Base-by-base conservation (phyloP, 1,284 basidiomycete genomes). In the Mycosarcoma maydis region DNA sequence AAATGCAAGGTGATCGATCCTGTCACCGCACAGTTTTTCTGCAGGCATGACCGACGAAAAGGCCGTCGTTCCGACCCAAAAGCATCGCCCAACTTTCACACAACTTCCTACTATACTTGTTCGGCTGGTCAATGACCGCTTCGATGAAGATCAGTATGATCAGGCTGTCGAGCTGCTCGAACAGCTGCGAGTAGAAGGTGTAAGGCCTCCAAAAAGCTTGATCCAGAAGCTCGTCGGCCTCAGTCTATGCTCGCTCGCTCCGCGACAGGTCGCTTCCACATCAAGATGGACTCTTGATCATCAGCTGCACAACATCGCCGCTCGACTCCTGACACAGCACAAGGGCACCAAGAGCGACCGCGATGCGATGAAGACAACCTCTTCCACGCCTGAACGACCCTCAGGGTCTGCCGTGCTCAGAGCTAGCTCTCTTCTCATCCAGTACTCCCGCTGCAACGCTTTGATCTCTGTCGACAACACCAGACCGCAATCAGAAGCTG, bases 141-240 rank as follows among this genome's bases (percentile, higher is more conserved):
- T 66, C 54, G 68, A 71, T 27, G 68, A 71, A 23, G 62, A 71
- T 13, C 68, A 66, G 34, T 51, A 55, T 20, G 68, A 71, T 19
- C 68, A 66, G 33, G 68, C 62, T 13, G 50, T 71, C 17, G 54
- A 60, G 13, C 61, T 71, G 1, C 49, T 71, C 2, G 68, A 66
- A 14, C 56, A 66, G 27, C 50, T 71, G 14, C 20, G 20, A 29
- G 32, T 43, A 3, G 46, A 61, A 11, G 53, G 56, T 3, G n/a
- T 58, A 20, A 44, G 29, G 14, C 57, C 58, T 1, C 30, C 53
- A 16, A 37, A 41, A 8, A 46, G 32, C 22, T 11, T 51, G 23
- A 22, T 66, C n/a, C 53, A 51, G 44, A 61, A 61, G 54, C 54
- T 71, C 19, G 30, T 66, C 4, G 61, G 53, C n/a, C 57, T 71